phyloP scores from a whole-genome alignment of 352 stramenopile species.

The Phytophthora quininea region DNA sequence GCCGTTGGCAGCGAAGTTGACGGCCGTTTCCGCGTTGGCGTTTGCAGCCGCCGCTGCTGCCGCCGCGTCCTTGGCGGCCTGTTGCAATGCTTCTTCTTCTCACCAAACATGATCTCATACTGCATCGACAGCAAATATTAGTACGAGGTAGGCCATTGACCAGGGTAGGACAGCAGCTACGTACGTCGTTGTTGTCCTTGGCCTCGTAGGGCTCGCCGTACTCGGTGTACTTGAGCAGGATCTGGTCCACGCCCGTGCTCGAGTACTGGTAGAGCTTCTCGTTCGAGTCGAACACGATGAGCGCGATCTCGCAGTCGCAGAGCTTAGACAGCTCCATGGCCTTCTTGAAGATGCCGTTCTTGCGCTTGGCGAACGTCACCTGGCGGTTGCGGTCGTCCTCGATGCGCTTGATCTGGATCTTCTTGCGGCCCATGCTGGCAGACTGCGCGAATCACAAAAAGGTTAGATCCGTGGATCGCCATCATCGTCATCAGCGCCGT shows the following conservation, averaged over 20 bases:
- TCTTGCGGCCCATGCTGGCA: slow-evolving; percentile 81
- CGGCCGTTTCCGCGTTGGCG: slow-evolving; percentile 35
- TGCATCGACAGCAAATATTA: slow-evolving; percentile 21
- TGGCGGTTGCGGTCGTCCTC: slow-evolving; percentile 86
- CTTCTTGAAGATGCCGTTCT: slow-evolving; percentile 89
- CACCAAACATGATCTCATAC: slow-evolving; percentile 86
- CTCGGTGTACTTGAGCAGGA: slow-evolving; percentile 88
- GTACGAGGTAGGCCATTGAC: background rate
- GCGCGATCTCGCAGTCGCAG: slow-evolving; percentile 85
- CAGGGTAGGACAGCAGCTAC: slow-evolving; percentile 16
- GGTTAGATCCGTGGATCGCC: slow-evolving; percentile 2
- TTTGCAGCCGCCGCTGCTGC: slow-evolving; percentile 31
- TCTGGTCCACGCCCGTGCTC: slow-evolving; percentile 83
- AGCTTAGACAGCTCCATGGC: slow-evolving; percentile 89
- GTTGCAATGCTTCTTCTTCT: slow-evolving; percentile 76
- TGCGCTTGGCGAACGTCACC: slow-evolving; percentile 86
- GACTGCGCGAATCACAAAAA: background rate
- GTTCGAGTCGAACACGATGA: slow-evolving; percentile 90
- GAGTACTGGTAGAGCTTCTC: slow-evolving; percentile 88
- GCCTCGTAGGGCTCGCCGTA: slow-evolving; percentile 83
- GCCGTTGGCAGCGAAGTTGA: slow-evolving; percentile 39
- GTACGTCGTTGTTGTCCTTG: slow-evolving; percentile 86
- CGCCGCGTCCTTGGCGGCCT: slow-evolving; percentile 50
- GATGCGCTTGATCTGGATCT: slow-evolving; percentile 90
- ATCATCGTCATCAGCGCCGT: slow-evolving; percentile 16